phyloP scores from a whole-genome alignment of 176 grass and related monocot species.

The Canna indica region DNA sequence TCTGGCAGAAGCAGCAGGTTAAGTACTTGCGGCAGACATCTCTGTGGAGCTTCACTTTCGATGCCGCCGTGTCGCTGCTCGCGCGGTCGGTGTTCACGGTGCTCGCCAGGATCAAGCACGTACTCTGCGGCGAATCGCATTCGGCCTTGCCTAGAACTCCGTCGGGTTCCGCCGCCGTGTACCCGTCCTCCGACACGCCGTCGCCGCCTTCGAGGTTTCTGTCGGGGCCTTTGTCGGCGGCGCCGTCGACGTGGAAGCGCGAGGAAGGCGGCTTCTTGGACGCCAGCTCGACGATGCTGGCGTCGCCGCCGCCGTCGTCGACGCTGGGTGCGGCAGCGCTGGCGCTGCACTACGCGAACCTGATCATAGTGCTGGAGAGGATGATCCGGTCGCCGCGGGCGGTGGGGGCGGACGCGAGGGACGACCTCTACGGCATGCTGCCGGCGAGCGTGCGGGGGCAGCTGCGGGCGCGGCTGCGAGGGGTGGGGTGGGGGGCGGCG shows the following conservation, averaged over 20 bases:
- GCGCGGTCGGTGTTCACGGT: constrained; percentile 45
- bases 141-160: constrained; percentile 38
- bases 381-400: constrained; percentile 42
- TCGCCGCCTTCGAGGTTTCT: constrained; percentile 27
- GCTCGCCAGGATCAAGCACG: constrained; percentile 56
- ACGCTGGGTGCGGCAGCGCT: constrained; percentile 62
- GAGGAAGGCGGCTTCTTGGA: constrained; percentile 27
- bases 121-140: constrained; percentile 36
- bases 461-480: constrained; percentile 41
- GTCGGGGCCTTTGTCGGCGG: constrained; percentile 25
- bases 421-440: constrained; percentile 77
- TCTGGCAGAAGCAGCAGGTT: constrained; percentile 72
- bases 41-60: constrained; percentile 56
- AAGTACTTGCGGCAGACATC: constrained; percentile 71
- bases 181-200: constrained; percentile 36
- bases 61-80: constrained; percentile 45
- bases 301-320: constrained; percentile 24
- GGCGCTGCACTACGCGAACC: constrained; percentile 39
- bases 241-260: constrained; percentile 19
- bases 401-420: constrained; percentile 45
- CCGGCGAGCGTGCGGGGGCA: constrained; percentile 55
- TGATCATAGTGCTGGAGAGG: constrained; percentile 70
- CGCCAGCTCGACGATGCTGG: constrained; percentile 32
- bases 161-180: constrained; percentile 35
- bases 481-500: constrained; percentile 19